Conservation (phyloP, 2,329 filamentous ascomycete species). For the Helotiales sp. region DNA sequence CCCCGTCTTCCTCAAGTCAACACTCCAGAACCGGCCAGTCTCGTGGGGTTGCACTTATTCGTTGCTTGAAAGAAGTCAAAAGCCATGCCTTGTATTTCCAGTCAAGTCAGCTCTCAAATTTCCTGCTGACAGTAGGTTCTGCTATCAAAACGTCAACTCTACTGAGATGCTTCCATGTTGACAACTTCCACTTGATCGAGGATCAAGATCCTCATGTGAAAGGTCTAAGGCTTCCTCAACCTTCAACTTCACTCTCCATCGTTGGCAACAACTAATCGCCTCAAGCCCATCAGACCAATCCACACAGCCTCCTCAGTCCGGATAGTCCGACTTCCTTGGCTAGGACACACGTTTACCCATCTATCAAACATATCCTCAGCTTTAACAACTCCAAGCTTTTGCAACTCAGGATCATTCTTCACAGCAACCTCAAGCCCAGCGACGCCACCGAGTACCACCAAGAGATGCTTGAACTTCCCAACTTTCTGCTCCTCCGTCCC, state of each 20-base stretch:
- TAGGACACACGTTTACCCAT: conserved; percentile 81
- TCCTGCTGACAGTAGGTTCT: no score
- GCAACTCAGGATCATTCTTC: conserved; percentile 62
- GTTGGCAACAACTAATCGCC: conserved; percentile 53
- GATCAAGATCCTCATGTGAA: no score
- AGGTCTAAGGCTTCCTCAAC: no score
- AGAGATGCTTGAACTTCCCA: conserved; percentile 67
- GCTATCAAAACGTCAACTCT: no score
- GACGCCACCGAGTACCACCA: conserved; percentile 82
- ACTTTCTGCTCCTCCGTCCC: conserved; percentile 36
- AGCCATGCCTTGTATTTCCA: no score
- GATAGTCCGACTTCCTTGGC: conserved; percentile 82
- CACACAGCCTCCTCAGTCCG: conserved; percentile 84
- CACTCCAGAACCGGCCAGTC: no score
- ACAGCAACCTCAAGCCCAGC: conserved; percentile 79
- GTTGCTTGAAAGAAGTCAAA: no score
- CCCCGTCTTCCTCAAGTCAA: background rate
- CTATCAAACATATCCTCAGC: conserved; percentile 77
- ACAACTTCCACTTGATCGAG: no score
- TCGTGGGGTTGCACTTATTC: no score
- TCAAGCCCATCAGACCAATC: conserved; percentile 73
- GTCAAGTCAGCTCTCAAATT: no score
- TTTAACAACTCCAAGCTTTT: conserved; percentile 61
- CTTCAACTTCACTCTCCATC: conserved; percentile 11
- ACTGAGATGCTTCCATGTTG: no score